phyloP scores from a whole-genome alignment of 1,284 basidiomycete species.

The Cutaneotrichosporon cutaneum region DNA sequence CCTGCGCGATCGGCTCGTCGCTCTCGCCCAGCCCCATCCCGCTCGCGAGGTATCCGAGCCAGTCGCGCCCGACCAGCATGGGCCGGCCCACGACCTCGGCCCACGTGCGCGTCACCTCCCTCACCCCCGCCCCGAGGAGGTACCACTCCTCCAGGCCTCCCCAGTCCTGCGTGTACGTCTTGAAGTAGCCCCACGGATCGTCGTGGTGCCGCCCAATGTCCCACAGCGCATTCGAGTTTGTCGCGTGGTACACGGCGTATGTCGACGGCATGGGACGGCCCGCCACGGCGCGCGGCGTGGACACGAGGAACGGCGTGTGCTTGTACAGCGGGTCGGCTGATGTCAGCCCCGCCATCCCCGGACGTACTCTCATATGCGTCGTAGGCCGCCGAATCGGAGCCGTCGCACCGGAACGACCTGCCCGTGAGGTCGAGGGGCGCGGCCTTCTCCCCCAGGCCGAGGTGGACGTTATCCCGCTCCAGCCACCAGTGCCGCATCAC shows the following conservation, averaged over 20 bases:
- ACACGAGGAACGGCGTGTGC: constrained; percentile 54
- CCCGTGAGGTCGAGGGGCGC: constrained; percentile 51
- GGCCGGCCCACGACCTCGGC: constrained; percentile 51
- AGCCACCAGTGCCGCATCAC: constrained; percentile 46
- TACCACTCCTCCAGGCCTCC: constrained; percentile 54
- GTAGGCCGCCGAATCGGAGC: constrained; percentile 52
- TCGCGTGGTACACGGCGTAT: constrained; percentile 52
- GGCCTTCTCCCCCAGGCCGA: constrained; percentile 54
- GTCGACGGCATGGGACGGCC: constrained; percentile 37
- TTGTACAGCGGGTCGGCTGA: constrained; percentile 54
- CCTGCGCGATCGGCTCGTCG: constrained; percentile 52
- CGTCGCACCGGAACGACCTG: constrained; percentile 45
- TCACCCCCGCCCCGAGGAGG: constrained; percentile 46
- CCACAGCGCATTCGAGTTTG: constrained; percentile 51
- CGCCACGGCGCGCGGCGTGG: constrained; percentile 31
- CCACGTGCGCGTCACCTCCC: constrained; percentile 45
- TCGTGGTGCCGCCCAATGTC: constrained; percentile 52
- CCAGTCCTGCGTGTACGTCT: constrained; percentile 50
- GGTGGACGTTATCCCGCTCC: constrained; percentile 42
- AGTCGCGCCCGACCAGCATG: constrained; percentile 51
- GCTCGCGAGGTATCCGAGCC: constrained; percentile 53
- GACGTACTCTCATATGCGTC: constrained; percentile 46
- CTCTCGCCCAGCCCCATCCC: constrained; percentile 54
- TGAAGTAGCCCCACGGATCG: constrained; percentile 54
- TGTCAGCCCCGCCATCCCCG: neutral